Evolutionary conservation across 2,329 filamentous ascomycete species (phyloP), one percentile per base, ranked within the genome.

Genomic region (Colletotrichum gloeosporioides): DNA sequence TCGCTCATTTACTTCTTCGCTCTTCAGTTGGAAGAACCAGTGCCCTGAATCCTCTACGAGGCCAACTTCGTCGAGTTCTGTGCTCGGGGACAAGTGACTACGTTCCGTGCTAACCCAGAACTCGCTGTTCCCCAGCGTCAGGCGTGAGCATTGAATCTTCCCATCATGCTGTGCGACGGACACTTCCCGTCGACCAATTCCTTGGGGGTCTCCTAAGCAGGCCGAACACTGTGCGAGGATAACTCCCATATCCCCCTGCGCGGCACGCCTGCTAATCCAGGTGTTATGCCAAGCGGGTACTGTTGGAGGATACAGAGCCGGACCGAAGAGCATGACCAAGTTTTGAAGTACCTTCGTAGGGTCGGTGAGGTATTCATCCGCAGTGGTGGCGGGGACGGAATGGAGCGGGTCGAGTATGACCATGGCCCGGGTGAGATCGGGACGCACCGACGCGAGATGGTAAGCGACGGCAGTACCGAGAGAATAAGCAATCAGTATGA

Each of bases 381-480:
- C 57, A 3, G 61, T 71, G 15, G 62, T 55, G n/a, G n/a, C 32
- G 4, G 53, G 25, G 12, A 65, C 34, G 4, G 63, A 66, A 25
- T 72, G 69, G n/a, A 73, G 25, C 25, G 73, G 62, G 25, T 75
- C 73, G 31, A 75, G 53, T 8, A 66, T 59, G 4, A 75, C 63
- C 18, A 68, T 39, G 13, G 73, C 73, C 2, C 69, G 61, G 22
- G 55, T n/a, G 29, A 75, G 62, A 25, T 71, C 69, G 6, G 73
- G 73, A n/a, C 64, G 53, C 22, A 72, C 36, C 5, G 73, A 49
- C 9, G 31, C 69, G 25, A 75, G 18, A 55, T 73, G 63, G 31
- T 73, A 75, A 10, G 53, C 69, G 16, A 62, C 55, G 18, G 69
- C 61, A 22, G 61, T 68, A 22, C 69, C 63, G 13, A 76, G 69